Evolutionary conservation across 2,329 filamentous ascomycete genomes (phyloP).

Genomic region (Apiospora marii): DNA sequence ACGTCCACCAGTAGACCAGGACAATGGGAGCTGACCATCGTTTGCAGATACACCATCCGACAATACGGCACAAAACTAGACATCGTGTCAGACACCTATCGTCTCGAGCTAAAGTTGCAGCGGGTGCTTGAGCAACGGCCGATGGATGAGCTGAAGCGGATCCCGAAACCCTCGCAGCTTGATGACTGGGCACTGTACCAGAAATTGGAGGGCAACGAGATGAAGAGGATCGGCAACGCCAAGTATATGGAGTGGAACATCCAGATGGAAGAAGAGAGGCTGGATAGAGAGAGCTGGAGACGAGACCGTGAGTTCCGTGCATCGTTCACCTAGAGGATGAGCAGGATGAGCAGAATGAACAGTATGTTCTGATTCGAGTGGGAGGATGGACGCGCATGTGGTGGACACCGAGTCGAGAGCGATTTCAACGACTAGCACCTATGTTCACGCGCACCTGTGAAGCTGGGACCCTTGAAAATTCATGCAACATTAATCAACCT

Average conservation of each 20-base stretch:
- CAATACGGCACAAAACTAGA: slow-evolving; percentile 56
- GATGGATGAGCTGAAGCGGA: slow-evolving; percentile 50
- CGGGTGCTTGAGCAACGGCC: slow-evolving; percentile 51
- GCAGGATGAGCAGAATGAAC: too few relatives aligned
- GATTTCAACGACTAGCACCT: not conserved
- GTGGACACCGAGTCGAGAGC: not conserved
- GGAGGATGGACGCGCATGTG: not conserved
- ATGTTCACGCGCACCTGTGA: not conserved
- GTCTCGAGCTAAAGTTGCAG: slow-evolving; percentile 56
- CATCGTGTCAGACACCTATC: slow-evolving; percentile 48
- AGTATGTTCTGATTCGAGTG: not conserved
- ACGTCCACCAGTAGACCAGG: not conserved
- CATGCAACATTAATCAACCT: not conserved
- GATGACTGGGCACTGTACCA: slow-evolving; percentile 64
- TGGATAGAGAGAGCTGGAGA: slow-evolving; percentile 34
- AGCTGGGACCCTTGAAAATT: not conserved
- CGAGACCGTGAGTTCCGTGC: slow-evolving; percentile 34
- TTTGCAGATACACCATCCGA: slow-evolving; percentile 55
- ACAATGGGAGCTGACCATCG: not conserved
- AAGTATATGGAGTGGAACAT: slow-evolving; percentile 52
- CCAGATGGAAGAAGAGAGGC: slow-evolving; percentile 27
- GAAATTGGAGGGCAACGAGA: slow-evolving; percentile 52
- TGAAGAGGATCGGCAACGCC: slow-evolving; percentile 47
- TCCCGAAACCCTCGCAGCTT: slow-evolving; percentile 61
- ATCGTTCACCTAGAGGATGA: slow-evolving; percentile 31